phyloP scores from a whole-genome alignment of 208 protist species.

The Herpetomonas tarakana region DNA sequence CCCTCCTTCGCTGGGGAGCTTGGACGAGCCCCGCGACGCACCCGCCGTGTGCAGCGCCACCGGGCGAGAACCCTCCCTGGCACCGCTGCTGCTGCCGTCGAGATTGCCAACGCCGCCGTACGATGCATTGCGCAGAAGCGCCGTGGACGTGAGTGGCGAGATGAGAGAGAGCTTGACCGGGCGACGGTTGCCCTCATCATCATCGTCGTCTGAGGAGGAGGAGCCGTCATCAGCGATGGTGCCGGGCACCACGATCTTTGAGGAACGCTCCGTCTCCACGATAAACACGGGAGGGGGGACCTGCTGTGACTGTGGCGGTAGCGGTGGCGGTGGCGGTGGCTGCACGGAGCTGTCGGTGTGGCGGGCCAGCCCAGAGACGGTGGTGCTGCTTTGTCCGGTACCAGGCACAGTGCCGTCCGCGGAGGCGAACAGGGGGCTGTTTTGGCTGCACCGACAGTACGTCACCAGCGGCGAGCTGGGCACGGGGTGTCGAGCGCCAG shows the following conservation, averaged over 20 bases:
- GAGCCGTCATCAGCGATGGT: conserved; percentile 17
- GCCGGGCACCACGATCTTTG: conserved; percentile 9
- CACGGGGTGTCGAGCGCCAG: neutral
- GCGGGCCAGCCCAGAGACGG: too few relatives aligned
- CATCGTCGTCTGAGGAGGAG: conserved; percentile 20
- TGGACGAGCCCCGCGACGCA: neutral
- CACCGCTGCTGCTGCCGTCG: neutral
- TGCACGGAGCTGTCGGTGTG: neutral
- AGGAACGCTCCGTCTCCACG: conserved; percentile 22
- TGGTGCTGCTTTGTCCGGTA: neutral
- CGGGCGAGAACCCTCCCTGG: neutral
- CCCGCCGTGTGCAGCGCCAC: neutral
- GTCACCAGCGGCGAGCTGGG: conserved; percentile 5
- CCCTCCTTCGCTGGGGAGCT: neutral
- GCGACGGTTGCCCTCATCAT: conserved; percentile 10
- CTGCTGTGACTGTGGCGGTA: conserved; percentile 1
- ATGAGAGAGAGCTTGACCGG: conserved; percentile 26
- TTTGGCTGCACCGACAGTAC: conserved; percentile 21
- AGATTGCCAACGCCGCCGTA: neutral
- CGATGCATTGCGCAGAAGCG: neutral
- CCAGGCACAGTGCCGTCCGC: neutral
- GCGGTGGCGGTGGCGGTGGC: neutral
- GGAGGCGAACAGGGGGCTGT: neutral
- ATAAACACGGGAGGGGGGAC: conserved; percentile 23
- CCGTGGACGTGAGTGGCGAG: conserved; percentile 10